Percentiles rank a stretch among this genome's conserved stretches.
These are phyloP conservation scores for Fusarium solani-melongenae DNA, from an alignment of 2,329 filamentous ascomycete species.

Conservation along the genomic window DNA sequence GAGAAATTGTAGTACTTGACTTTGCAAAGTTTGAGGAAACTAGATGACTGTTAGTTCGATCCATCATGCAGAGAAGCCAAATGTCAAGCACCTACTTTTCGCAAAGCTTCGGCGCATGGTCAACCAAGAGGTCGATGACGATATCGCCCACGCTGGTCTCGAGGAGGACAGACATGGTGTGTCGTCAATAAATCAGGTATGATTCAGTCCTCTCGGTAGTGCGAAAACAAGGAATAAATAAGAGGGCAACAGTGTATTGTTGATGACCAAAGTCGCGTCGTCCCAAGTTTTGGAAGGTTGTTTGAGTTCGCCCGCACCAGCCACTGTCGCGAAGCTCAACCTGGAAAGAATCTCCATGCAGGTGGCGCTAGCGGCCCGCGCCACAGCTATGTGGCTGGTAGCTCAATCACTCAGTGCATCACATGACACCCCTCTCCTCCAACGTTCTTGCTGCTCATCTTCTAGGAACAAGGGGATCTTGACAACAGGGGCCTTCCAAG, in stretches of 20 bases:
- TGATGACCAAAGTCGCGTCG: constrained; percentile 1
- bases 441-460: not conserved
- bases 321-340: constrained; percentile 29
- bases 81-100: constrained; percentile 82
- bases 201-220: not conserved
- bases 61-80: constrained; percentile 19
- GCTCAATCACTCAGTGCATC: not conserved
- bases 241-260: not conserved
- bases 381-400: constrained; percentile 13
- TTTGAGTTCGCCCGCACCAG: constrained; percentile 18
- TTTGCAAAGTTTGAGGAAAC: constrained; percentile 98
- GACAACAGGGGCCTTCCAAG: not conserved
- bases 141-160: constrained; percentile 95
- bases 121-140: constrained; percentile 90
- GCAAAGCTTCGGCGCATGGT: constrained; percentile 90
- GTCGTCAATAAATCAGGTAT: too few relatives aligned
- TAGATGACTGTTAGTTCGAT: constrained; percentile 60
- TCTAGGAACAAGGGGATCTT: not conserved
- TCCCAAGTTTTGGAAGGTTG: constrained; percentile 12
- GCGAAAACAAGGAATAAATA: not conserved
- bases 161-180: constrained; percentile 86
- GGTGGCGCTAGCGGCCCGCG: not conserved
- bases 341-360: not conserved
- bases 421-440: constrained; percentile 3
- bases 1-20: constrained; percentile 99